Evolutionary conservation across 2,329 filamentous ascomycete genomes (phyloP), one percentile per base, ranked within the genome.

Genomic region (Didymella lethalis): DNA sequence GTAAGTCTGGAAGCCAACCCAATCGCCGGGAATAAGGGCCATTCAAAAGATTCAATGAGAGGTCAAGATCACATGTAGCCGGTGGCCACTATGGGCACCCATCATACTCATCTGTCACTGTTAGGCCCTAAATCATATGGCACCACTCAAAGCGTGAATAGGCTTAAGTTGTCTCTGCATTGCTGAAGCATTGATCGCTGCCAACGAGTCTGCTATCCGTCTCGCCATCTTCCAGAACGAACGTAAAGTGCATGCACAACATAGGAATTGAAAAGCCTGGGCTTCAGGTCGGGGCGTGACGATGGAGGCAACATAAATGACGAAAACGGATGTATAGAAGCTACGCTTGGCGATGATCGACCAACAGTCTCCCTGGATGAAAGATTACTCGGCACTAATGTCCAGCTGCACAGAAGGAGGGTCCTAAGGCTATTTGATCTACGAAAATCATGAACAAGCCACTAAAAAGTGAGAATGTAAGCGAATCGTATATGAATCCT

Each of bases 1-100:
- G 50, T 40, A 2, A 54, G 56, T 11, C 7, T 54, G 4, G 14
- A 36, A 5, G 31, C 32, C 2, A 59, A 36, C 16, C 25, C 40
- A n/a, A 31, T 20, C 20, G 40, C 38, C 2, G 16, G 18, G 28
- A 32, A 32, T 8, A 48, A 50, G 10, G 25, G 25, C 3, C n/a
- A n/a, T 2, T 29, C 48, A 2, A 55, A 59, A 54, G 32, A 34
- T 40, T 29, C 54, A 64, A 36, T 34, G 55, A 20, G 64, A 67
- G 41, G 61, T 61, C 2, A 55, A 47, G 25, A 38, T n/a, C n/a
- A 38, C 3, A 38, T 16, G n/a, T n/a, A 18, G 16, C 18, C 16
- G 34, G 34, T 38, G 8, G 34, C n/a, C 34, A 18, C 16, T 5
- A n/a, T 38, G 7, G 34, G 6, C 34, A 18, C 16, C 16, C 34